Conservation (phyloP, 2,329 filamentous ascomycete genomes). For the Esteya vermicola region DNA sequence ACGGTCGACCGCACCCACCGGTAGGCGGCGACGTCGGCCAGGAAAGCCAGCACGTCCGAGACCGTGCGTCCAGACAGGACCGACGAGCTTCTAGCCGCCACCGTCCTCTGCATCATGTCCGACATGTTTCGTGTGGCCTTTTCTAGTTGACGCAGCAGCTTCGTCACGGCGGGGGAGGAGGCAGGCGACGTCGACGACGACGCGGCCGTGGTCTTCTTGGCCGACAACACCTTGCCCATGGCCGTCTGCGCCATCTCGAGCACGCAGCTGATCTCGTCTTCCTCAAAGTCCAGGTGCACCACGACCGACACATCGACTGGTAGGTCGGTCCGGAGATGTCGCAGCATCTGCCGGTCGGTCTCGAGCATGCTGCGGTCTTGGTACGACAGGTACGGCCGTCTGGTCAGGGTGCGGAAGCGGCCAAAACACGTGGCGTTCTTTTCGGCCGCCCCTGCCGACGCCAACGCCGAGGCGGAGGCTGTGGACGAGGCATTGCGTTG, state of each 20-base stretch:
- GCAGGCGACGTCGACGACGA: not conserved
- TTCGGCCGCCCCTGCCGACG: no score
- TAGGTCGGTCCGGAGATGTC: not conserved
- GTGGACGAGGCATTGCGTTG: no score
- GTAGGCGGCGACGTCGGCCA: constrained; percentile 18
- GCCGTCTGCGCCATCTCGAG: not conserved
- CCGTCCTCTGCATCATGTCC: no score
- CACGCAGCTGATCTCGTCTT: constrained; percentile 18
- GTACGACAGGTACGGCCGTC: not conserved
- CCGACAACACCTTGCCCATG: no score
- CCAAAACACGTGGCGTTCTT: no score
- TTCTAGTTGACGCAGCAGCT: not conserved
- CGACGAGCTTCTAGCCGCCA: no score
- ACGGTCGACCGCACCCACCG: constrained; percentile 5
- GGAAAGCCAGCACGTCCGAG: constrained; percentile 21
- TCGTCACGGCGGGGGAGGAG: no score
- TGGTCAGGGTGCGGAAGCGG: no score
- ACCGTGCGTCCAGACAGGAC: constrained; percentile 13
- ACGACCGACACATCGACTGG: not conserved
- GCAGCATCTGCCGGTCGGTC: not conserved
- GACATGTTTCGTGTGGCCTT: no score
- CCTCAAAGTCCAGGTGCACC: constrained; percentile 32
- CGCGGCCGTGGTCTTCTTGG: not conserved
- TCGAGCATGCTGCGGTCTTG: not conserved
- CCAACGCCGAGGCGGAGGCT: no score